Base-by-base conservation (phyloP, 352 stramenopile genomes). In the Phytopythium montanum region DNA sequence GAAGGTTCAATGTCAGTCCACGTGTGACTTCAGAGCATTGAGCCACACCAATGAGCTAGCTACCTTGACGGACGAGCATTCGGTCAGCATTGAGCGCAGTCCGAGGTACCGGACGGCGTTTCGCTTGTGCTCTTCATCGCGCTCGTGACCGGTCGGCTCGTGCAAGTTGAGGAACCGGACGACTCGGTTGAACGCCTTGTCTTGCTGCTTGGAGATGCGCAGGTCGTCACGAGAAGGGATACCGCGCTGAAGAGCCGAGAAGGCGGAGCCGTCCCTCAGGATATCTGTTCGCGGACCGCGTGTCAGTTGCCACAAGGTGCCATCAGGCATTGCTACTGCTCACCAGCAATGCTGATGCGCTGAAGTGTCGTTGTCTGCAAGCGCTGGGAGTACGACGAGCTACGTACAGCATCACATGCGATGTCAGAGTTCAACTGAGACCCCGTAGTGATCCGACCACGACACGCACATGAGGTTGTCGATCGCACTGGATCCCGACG, bases 61-160 rank as follows among this genome's bases (percentile, higher is more conserved):
- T 19, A 89, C 75, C 69, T 87, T 87, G n/a, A 70, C 67, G n/a
- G 64, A 56, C 38, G 54, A 67, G 60, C 79, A 90, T 54, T 86
- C 72, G 5, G 72, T 58, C 12, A 90, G 62, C 71, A 92, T 81
- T 18, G 64, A 66, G 41, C 69, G 72, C 4, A 92, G 53, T 9
- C 70, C 72, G 2, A 90, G 61, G 45, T 87, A 90, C 1, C 75
- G 73, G 19, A 89, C 61, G 0, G 76, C 70, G 6, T 62, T 51
- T 41, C 71, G 70, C 36, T 90, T 92, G 53, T 87, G 73, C 9
- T 69, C 56, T 25, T 76, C 68, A 19, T 90, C 79, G 31, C 64
- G 76, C 54, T 88, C 76, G 56, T 78, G 65, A 1, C 76, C 76
- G 1, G 76, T 89, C 3, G 79, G 79, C n/a, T 87, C 73, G 44